Percentiles rank a stretch among this genome's conserved stretches.
Conservation (phyloP, 441 rosid species). For the Gossypium schwendimanii region DNA sequence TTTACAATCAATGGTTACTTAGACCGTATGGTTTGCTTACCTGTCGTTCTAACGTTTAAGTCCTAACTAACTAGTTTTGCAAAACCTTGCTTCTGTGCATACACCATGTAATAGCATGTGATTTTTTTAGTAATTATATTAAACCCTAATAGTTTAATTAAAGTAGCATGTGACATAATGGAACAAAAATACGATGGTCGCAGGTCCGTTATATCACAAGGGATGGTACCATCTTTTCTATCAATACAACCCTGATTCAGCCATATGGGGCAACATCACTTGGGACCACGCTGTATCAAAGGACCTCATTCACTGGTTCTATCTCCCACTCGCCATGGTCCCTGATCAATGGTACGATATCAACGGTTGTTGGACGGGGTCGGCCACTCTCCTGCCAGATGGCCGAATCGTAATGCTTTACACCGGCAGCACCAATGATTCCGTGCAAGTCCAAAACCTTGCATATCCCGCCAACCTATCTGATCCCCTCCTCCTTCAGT, state of each 20-base stretch:
- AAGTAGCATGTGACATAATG: background rate
- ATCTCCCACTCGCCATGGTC: constrained; percentile 66
- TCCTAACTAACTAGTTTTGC: background rate
- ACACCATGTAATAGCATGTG: background rate
- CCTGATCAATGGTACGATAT: constrained; percentile 61
- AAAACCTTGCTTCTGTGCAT: background rate
- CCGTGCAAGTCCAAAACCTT: constrained; percentile 66
- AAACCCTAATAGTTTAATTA: background rate
- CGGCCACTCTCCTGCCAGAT: constrained; percentile 62
- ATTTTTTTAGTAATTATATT: background rate
- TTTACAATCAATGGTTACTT: no score
- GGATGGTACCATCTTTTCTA: constrained; percentile 91
- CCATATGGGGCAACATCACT: constrained; percentile 73
- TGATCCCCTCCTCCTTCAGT: constrained; percentile 65
- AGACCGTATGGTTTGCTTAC: background rate
- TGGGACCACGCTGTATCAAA: constrained; percentile 80
- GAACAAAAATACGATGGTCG: background rate
- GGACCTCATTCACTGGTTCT: constrained; percentile 76
- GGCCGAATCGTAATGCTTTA: constrained; percentile 63
- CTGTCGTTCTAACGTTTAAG: background rate
- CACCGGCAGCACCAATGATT: constrained; percentile 54
- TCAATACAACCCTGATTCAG: constrained; percentile 73
- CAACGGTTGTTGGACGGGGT: constrained; percentile 79
- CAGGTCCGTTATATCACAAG: constrained; percentile 62
- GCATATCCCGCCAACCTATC: constrained; percentile 58